phyloP scores from a whole-genome alignment of 805 yeast species.

The Nadsonia fulvescens region DNA sequence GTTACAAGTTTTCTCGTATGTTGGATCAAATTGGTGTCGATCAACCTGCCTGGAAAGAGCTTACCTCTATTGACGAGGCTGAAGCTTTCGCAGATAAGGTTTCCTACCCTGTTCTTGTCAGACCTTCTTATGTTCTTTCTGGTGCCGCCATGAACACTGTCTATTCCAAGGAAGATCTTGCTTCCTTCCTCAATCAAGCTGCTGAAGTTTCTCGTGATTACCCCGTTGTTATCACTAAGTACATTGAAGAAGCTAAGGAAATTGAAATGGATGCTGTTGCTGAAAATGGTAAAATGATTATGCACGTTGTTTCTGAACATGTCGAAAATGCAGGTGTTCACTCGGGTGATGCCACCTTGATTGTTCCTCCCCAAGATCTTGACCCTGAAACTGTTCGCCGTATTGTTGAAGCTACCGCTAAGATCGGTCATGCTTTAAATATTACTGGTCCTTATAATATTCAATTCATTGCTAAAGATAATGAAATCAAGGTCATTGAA shows the following conservation, averaged over 20 bases:
- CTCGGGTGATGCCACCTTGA: constrained; percentile 96
- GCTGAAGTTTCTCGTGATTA: constrained; percentile 95
- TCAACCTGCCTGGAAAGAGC: constrained; percentile 98
- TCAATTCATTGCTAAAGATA: constrained; percentile 90
- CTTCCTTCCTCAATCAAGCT: constrained; percentile 76
- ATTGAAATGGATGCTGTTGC: constrained; percentile 99
- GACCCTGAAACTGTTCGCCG: constrained; percentile 80
- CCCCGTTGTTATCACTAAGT: constrained; percentile 94
- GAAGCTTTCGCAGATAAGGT: constrained; percentile 81
- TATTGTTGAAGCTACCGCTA: constrained; percentile 89
- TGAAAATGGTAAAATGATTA: constrained; percentile 76
- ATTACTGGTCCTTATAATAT: constrained; percentile 96
- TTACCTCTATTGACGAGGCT: constrained; percentile 84
- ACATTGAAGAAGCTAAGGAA: constrained; percentile 92
- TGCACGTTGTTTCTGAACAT: constrained; percentile 97
- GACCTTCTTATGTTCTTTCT: constrained; percentile 92
- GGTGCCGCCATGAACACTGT: constrained; percentile 99
- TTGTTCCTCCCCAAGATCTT: constrained; percentile 92
- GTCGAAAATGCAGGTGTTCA: constrained; percentile 99
- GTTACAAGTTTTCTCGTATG: constrained; percentile 96
- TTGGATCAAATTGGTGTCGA: constrained; percentile 91
- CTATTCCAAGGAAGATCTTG: constrained; percentile 75
- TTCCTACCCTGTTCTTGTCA: constrained; percentile 84
- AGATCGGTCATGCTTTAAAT: constrained; percentile 85
- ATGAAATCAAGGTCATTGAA: constrained; percentile 92